Evolutionary conservation across 495 filamentous ascomycete genomes (phyloP), one percentile per base, ranked within the genome.

Genomic region (Aspergillus sparsus): DNA sequence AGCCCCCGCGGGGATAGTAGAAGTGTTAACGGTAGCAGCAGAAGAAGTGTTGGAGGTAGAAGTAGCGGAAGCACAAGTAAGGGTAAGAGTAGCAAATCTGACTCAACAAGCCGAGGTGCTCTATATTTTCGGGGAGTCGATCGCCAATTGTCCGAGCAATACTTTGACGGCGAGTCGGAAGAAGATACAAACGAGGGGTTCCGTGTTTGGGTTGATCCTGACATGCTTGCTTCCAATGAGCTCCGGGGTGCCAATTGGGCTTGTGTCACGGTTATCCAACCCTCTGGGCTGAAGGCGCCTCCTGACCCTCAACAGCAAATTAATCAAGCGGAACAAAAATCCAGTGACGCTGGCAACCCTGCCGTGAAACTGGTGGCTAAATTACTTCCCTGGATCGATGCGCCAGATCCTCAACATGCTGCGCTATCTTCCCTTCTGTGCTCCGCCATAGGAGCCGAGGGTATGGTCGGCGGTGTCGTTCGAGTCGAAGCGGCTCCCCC

Each of bases 381-480:
- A 52, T 66, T 97, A 5, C 70, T 83, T 49, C 73, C 83, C 1
- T 98, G 95, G 95, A 84, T 92, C 36, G 89, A 95, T 66, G 89
- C 92, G 0, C 93, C 93, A 4, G 89, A 95, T 65, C 84, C 81
- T 31, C 83, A 85, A 51, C 91, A 93, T 57, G 81, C 81, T 60
- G 89, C 88, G 15, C 79, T 98, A 34, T 97, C 94, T 11, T 82
- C 86, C 2, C 68, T 86, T 4, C 74, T 98, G 7, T 92, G 89
- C 66, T 82, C 83, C 7, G 81, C 87, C 5, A 80, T 98, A 34
- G 83, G 85, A 9, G 83, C 83, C 32, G 74, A 84, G 39, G 85
- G 84, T 4, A 80, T 96, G 27, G 89, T 96, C 18, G 94, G 94
- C n/a, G 91, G 91, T 13, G 84, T 97, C 57, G 79, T 94, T 36